Conservation (phyloP, 179 eudicot genomes). For the Dionaea muscipula region DNA sequence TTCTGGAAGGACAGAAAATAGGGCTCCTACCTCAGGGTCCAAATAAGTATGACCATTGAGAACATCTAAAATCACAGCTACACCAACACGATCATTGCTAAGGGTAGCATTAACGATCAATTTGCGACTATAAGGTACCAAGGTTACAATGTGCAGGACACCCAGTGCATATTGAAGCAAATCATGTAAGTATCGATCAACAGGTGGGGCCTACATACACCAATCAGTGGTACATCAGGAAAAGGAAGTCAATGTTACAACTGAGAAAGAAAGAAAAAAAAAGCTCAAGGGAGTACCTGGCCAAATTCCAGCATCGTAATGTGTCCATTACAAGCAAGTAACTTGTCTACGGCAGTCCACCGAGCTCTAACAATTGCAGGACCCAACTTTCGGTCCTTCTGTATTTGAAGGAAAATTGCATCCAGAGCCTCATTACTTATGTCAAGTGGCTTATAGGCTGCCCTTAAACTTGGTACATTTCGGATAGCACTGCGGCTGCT, state of each 20-base stretch:
- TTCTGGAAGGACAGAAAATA: not conserved
- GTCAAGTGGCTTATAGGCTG: slow-evolving; percentile 89
- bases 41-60: slow-evolving; percentile 78
- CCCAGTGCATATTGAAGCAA: slow-evolving; percentile 93
- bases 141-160: slow-evolving; percentile 72
- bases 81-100: slow-evolving; percentile 87
- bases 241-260: not conserved
- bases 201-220: slow-evolving; percentile 65
- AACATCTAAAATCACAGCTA: slow-evolving; percentile 90
- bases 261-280: not conserved
- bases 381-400: slow-evolving; percentile 92
- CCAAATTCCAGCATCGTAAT: slow-evolving; percentile 88
- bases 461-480: slow-evolving; percentile 46
- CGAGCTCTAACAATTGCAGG: slow-evolving; percentile 79
- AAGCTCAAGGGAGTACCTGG: slow-evolving; percentile 42
- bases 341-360: slow-evolving; percentile 90
- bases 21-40: slow-evolving; percentile 72
- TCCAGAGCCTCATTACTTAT: slow-evolving; percentile 88
- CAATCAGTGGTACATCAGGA: slow-evolving; percentile 2
- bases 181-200: slow-evolving; percentile 89
- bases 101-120: slow-evolving; percentile 66
- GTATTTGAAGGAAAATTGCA: slow-evolving; percentile 72
- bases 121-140: slow-evolving; percentile 80
- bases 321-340: slow-evolving; percentile 71
- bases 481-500: slow-evolving; percentile 55